phyloP scores from a whole-genome alignment of 2,329 filamentous ascomycete genomes.

The Diplocarpon mali region DNA sequence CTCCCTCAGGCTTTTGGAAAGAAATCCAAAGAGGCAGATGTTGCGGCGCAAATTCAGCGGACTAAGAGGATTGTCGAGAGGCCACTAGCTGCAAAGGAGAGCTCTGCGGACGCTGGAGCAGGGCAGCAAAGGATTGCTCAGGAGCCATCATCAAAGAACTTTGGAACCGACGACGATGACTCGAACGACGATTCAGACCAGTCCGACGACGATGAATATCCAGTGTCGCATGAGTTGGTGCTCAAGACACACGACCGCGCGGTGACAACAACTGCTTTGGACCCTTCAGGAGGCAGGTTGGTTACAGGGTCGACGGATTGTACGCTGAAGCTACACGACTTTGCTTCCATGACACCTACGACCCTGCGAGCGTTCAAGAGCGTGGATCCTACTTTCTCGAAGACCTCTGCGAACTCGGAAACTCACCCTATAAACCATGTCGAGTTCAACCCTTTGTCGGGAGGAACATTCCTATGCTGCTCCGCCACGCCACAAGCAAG shows the following conservation, averaged over 20 bases:
- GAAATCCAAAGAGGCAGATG: conserved; percentile 59
- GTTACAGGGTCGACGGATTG: conserved; percentile 89
- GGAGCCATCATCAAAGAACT: conserved; percentile 28
- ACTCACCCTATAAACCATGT: conserved; percentile 82
- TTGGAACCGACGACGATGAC: conserved; percentile 34
- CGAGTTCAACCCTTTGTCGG: conserved; percentile 74
- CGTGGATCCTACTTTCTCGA: conserved; percentile 74
- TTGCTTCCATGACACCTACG: conserved; percentile 88
- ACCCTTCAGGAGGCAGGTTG: conserved; percentile 74
- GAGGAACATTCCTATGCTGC: conserved; percentile 72
- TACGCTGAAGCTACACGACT: conserved; percentile 86
- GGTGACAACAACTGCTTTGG: conserved; percentile 73
- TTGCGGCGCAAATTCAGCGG: conserved; percentile 70
- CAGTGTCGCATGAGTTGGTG: conserved; percentile 84
- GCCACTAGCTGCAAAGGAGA: conserved; percentile 19
- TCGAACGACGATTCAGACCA: conserved; percentile 47
- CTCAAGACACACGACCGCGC: conserved; percentile 87
- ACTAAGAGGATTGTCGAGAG: conserved; percentile 49
- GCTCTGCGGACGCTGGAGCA: conserved; percentile 17
- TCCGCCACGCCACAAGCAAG: conserved; percentile 85
- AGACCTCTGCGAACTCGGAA: conserved; percentile 59
- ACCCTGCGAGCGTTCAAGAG: conserved; percentile 90
- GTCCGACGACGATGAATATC: conserved; percentile 73
- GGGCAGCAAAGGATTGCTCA: conserved; percentile 21
- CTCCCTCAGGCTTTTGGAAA: conserved; percentile 81